Evolutionary conservation across 2,329 filamentous ascomycete species (phyloP), one percentile per base, ranked within the genome.

Genomic region (Penicillium psychrosexuale): DNA sequence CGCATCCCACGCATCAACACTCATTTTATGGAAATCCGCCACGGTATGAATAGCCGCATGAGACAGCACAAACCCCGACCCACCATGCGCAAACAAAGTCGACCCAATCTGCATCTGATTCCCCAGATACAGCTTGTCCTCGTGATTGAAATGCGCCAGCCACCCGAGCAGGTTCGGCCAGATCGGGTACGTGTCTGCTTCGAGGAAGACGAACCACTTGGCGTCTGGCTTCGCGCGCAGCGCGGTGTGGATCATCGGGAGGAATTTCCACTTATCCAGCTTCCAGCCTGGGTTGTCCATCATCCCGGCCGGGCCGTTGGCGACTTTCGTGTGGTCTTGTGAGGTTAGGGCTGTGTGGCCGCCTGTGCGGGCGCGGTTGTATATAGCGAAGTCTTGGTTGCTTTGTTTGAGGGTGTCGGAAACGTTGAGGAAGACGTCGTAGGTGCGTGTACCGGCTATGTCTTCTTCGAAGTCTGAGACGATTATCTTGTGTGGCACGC

Each of bases 391-490:
- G 44, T 65, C 62, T 5, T 30, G 0, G n/a, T 58, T 58, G 15
- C 17, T n/a, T n/a, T 54, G 52, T 42, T 48, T 53, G 7, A 64
- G 46, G 8, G 54, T 37, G 11, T 57, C 43, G 44, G 55, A 62
- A 40, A 81, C 71, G 22, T 74, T 72, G 36, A 72, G 73, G 24
- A 84, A 74, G 34, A 78, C 79, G 61, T 84, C 79, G 63, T 80
- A 67, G 5, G 82, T 68, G 13, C 71, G 73, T 45, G 78, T 69
- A 30, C 81, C 80, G 8, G 74, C 72, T 44, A 84, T 77, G 3
- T 75, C 67, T 66, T 82, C 78, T 40, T 78, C 76, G 51, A 79
- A 80, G 68, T 85, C 83, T 54, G 82, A 85, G 67, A 83, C 83
- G 61, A 86, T 78, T 51, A 79, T 74, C 46, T 79, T 80, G 65